These are phyloP conservation scores for Litchi chinensis DNA, from an alignment of 345 rosid species.

Conservation along the genomic window DNA sequence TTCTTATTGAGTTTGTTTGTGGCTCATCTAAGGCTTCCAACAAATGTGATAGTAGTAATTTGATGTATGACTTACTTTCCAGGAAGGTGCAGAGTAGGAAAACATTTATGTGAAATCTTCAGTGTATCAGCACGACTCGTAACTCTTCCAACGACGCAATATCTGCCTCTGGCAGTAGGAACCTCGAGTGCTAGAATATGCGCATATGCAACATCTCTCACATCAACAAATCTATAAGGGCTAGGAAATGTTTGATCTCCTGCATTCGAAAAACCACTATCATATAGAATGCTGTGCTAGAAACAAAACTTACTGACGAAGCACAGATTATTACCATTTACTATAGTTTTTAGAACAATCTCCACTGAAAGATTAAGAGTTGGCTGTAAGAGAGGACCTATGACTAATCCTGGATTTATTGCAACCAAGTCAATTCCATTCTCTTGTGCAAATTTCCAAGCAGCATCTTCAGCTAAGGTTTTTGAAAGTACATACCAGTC, in stretches of 20 bases:
- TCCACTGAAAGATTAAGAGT: conserved; percentile 34
- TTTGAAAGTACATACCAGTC: conserved; percentile 45
- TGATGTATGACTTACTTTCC: conserved; percentile 29
- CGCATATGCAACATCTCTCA: conserved; percentile 55
- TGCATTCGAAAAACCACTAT: not conserved
- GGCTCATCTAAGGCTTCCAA: no score
- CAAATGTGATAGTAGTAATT: not conserved
- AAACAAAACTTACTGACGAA: not conserved
- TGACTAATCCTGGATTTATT: conserved; percentile 42
- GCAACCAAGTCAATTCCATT: conserved; percentile 45
- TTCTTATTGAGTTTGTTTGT: no score
- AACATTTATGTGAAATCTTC: conserved; percentile 17
- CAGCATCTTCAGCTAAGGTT: conserved; percentile 49
- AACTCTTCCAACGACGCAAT: conserved; percentile 33
- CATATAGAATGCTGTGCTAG: not conserved
- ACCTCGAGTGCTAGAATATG: conserved; percentile 58
- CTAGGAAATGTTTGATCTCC: conserved; percentile 23
- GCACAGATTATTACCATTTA: conserved; percentile 26
- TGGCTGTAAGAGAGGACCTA: conserved; percentile 52
- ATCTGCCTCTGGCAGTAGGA: conserved; percentile 48
- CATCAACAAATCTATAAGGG: conserved; percentile 43
- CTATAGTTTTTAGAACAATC: conserved; percentile 19
- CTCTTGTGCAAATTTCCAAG: conserved; percentile 44
- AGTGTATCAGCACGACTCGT: conserved; percentile 10
- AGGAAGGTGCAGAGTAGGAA: conserved; percentile 3